Conservation (phyloP, 257 asterid genomes). For the Agastache rugosa region DNA sequence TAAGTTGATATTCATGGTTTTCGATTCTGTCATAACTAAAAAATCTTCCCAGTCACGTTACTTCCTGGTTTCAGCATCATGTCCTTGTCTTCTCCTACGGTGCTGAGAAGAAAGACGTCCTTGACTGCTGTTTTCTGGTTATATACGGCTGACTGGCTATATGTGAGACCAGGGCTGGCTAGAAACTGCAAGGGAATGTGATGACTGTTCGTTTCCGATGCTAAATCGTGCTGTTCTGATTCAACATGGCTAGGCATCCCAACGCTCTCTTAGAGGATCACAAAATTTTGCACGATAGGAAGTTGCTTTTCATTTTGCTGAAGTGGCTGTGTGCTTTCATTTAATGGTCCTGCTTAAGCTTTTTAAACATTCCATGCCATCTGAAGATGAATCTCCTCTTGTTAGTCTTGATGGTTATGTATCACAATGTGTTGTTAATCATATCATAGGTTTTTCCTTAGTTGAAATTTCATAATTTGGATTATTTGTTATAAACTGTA, state of each 20-base stretch:
- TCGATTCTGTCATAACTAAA: neutral
- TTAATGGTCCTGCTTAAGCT: neutral
- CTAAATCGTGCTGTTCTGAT: neutral
- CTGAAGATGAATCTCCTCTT: conserved; percentile 10
- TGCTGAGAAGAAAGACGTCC: neutral
- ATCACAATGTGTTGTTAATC: neutral
- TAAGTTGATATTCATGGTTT: conserved; percentile 7
- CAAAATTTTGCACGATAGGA: neutral
- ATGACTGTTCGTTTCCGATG: neutral
- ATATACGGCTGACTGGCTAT: neutral
- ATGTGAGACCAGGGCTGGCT: neutral
- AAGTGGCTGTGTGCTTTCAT: conserved; percentile 8
- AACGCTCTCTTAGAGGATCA: neutral
- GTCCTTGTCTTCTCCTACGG: neutral
- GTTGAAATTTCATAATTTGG: neutral
- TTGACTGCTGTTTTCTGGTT: neutral
- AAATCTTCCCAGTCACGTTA: neutral
- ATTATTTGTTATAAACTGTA: neutral
- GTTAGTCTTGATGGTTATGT: neutral
- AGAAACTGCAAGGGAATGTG: neutral
- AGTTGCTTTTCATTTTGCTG: neutral
- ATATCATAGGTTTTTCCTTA: neutral
- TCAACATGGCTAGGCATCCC: neutral
- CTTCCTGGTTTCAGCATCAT: conserved; percentile 6
- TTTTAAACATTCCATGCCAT: neutral